Base-by-base conservation (phyloP, 371 early-diverging fungal genomes). In the Globomyces sp. region DNA sequence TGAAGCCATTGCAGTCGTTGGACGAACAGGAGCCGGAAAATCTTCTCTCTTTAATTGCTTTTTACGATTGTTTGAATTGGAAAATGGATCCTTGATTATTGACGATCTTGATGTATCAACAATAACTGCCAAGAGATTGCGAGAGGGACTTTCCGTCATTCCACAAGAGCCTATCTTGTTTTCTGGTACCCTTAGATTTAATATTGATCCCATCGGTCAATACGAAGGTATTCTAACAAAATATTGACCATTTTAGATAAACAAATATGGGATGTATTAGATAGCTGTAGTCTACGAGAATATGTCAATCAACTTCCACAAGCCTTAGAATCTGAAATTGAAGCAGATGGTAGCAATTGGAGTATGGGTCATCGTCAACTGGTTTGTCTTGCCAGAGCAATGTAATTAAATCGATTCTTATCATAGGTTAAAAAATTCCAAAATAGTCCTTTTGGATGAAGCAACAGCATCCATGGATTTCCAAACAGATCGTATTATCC, bases 141-240 rank as follows among this genome's bases (percentile, higher is more conserved):
- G 76, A 11, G 45, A 42, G 6, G 43, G 51, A 42, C 13, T 76
- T 36, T 37, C 89, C 0, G 91, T 95, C 60, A 92, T 95, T 72
- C 95, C 95, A 43, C 95, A 95, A 77, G 95, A 95, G 58, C 93
- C 94, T 9, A 86, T 91, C 11, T 74, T 93, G 34, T 94, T 93
- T 81, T 83, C 85, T 24, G 92, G 91, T 37, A 80, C 79, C 1
- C 57, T 81, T 4, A 63, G 80, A 11, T 74, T 73, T 13, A 69
- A 68, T 47, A 2, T 70, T 41, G 71, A 70, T 70, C 72, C 71
- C 3, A 2, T 70, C 11, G 36, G 37, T 4, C 39, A 49, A 50
- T 57, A 63, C 52, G 40, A n/a, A 11, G 67, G 69, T 47, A 85
- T 85, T 58, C 71, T 92, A 46, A 46, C 11, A 5, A 8, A 46